A percentile compares a stretch with the other conserved stretches of the same genome.
Conservation (phyloP, 176 grass and related monocot genomes). For the Ensete ventricosum region DNA sequence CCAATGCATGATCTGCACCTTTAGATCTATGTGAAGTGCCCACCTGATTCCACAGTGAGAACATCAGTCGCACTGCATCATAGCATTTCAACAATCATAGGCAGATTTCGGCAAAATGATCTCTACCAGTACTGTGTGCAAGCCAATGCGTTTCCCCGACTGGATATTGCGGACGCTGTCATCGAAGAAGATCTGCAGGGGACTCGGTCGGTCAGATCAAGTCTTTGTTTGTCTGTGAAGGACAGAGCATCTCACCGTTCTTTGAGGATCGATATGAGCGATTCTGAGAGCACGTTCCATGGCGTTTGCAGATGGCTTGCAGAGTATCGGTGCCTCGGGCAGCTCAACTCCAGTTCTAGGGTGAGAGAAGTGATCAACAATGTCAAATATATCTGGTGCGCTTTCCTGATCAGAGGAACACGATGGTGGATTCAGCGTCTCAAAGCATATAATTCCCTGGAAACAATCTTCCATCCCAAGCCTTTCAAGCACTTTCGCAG, state of each 20-base stretch:
- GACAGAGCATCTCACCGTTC: conserved; percentile 37
- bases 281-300: conserved; percentile 57
- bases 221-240: background rate
- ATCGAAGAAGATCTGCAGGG: conserved; percentile 69
- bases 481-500: conserved; percentile 55
- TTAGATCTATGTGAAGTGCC: conserved; percentile 28
- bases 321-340: conserved; percentile 60
- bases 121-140: conserved; percentile 63
- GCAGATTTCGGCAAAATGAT: background rate
- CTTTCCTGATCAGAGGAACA: background rate
- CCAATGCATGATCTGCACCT: conserved; percentile 46
- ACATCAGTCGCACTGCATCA: background rate
- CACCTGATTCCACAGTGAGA: conserved; percentile 26
- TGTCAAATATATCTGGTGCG: conserved; percentile 53
- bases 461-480: conserved; percentile 86
- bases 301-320: conserved; percentile 65
- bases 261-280: conserved; percentile 58
- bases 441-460: conserved; percentile 71
- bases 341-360: conserved; percentile 36
- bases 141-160: conserved; percentile 58
- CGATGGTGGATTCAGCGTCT: conserved; percentile 52
- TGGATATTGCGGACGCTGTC: conserved; percentile 78
- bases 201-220: background rate
- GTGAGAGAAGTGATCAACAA: conserved; percentile 43
- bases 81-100: no score